Percentiles rank a stretch among this genome's conserved stretches.
These are phyloP conservation scores for Aurantiochytrium sp. DNA, from an alignment of 108 stramenopile species.

Conservation along the genomic window DNA sequence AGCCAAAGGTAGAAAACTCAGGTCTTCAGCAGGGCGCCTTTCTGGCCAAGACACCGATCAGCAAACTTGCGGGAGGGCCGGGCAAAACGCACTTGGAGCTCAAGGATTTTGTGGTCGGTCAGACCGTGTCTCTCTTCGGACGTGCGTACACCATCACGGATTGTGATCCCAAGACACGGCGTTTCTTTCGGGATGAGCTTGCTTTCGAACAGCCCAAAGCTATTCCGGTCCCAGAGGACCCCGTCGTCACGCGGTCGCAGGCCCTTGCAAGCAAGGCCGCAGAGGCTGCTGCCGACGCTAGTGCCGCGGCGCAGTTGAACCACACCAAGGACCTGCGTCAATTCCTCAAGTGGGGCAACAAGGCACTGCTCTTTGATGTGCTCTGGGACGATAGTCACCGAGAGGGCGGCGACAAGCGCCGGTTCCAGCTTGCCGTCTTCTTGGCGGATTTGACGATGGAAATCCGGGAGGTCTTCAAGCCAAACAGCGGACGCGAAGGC, in stretches of 20 bases:
- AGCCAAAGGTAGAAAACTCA: neutral
- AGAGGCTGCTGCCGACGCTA: neutral
- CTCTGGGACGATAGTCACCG: constrained; percentile 43
- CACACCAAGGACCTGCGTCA: neutral
- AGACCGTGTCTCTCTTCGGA: neutral
- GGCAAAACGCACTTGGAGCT: neutral
- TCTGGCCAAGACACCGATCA: neutral
- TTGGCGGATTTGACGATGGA: constrained; percentile 43
- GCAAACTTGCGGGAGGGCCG: neutral
- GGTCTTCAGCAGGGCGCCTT: neutral
- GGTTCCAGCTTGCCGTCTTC: constrained; percentile 45
- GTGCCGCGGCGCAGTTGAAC: neutral
- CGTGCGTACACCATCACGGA: neutral
- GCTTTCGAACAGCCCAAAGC: neutral
- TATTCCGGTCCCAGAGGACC: neutral
- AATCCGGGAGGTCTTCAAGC: constrained; percentile 36
- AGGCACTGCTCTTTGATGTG: constrained; percentile 42
- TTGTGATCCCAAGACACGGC: neutral
- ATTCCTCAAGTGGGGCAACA: constrained; percentile 21
- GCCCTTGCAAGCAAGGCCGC: neutral
- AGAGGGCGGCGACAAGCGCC: constrained; percentile 37
- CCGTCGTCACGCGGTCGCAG: neutral
- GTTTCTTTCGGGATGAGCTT: neutral
- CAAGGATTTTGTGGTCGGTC: neutral
- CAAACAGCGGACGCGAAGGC: constrained; percentile 18